A percentile compares a stretch with the other conserved stretches of the same genome.
Conservation (phyloP, 495 filamentous ascomycete genomes). For the Annulohypoxylon moriforme region DNA sequence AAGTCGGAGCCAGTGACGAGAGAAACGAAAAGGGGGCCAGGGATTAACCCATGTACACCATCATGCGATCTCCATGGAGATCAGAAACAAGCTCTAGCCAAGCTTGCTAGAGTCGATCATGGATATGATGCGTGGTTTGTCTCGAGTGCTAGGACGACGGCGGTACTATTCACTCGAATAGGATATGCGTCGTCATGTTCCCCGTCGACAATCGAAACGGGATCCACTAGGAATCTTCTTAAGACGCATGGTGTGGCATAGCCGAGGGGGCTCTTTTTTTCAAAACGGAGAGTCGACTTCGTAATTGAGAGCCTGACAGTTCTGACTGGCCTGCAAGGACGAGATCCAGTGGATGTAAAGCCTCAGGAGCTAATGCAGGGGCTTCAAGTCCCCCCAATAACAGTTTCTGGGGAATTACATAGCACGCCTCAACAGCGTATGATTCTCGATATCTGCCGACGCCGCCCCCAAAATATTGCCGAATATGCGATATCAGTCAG, state of each 20-base stretch:
- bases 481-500: conserved; percentile 4
- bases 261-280: conserved; percentile 29
- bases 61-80: conserved; percentile 42
- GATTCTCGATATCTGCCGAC: conserved; percentile 7
- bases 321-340: conserved; percentile 11
- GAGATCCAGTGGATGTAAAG: conserved; percentile 26
- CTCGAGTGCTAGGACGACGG: conserved; percentile 33
- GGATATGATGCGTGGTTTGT: conserved; percentile 40
- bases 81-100: conserved; percentile 45
- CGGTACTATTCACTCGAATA: conserved; percentile 25
- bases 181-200: conserved; percentile 42
- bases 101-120: conserved; percentile 44
- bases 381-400: conserved; percentile 19
- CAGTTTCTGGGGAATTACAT: conserved; percentile 34
- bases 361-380: conserved; percentile 42
- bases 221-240: conserved; percentile 35
- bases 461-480: conserved; percentile 19
- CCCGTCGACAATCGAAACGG: conserved; percentile 37
- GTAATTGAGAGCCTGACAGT: conserved; percentile 26
- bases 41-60: conserved; percentile 27
- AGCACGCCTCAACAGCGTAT: conserved; percentile 12
- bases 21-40: conserved; percentile 21
- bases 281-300: conserved; percentile 15
- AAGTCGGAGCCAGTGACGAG: conserved; percentile 19
- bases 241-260: conserved; percentile 41